Conservation (phyloP, 1,284 basidiomycete genomes). For the Tetrapyrgos nigripes region DNA sequence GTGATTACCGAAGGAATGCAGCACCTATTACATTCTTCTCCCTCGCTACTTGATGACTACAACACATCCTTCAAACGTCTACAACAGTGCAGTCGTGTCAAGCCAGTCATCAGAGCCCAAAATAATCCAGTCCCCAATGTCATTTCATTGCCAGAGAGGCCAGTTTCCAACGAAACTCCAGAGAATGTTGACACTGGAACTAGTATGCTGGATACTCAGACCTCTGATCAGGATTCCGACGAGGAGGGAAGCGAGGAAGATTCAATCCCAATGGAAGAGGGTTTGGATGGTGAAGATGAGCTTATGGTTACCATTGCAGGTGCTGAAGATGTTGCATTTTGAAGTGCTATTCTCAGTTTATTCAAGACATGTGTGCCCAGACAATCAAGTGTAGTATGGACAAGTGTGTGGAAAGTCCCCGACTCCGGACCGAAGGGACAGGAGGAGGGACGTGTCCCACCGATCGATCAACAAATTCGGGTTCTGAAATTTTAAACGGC, state of each 20-base stretch:
- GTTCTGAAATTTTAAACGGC: no score
- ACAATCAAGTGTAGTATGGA: no score
- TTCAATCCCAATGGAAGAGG: background rate
- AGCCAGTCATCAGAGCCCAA: background rate
- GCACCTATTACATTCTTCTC: conserved; percentile 12
- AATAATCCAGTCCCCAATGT: no score
- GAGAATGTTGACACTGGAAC: no score
- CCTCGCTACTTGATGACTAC: conserved; percentile 26
- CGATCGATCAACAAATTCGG: no score
- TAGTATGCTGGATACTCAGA: background rate
- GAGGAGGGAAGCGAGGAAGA: background rate
- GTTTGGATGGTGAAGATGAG: background rate
- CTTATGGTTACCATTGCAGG: background rate
- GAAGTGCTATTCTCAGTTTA: no score
- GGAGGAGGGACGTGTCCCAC: no score
- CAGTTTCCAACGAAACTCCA: no score
- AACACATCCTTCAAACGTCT: conserved; percentile 16
- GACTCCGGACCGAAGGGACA: no score
- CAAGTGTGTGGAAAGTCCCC: no score
- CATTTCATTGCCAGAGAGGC: no score
- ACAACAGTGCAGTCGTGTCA: conserved; percentile 2
- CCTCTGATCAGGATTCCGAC: background rate
- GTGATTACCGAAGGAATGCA: conserved; percentile 25
- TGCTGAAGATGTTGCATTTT: background rate
- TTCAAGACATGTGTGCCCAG: no score